Evolutionary conservation across 805 yeast species (phyloP), one percentile per base, ranked within the genome.

Genomic region (Pichia insulana): DNA sequence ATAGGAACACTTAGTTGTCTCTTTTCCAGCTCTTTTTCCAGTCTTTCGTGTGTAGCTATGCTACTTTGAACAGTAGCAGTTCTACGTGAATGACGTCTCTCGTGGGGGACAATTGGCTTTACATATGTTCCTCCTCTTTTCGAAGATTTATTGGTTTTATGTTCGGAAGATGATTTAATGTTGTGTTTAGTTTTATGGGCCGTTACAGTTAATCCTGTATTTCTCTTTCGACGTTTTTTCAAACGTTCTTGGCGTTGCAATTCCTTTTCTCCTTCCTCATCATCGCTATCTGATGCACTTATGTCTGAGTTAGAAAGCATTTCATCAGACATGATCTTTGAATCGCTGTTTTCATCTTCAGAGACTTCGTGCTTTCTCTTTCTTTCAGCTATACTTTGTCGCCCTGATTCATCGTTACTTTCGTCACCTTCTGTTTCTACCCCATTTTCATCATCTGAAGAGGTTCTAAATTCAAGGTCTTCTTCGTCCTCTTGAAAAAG

Each of bases 1-100:
- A 50, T 48, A 3, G 57, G 57, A 31, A 50, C 53, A 7, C 39
- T 37, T 9, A 40, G 36, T 27, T 57, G 51, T 45, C 76, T 64
- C 53, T 82, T 70, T 43, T 72, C 72, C 60, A 84, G 92, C 46
- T 77, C 79, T 52, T 74, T 78, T 43, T 79, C 72, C 50, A 90
- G 64, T 51, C 80, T 79, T 56, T 83, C 77, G 32, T 82, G 80
- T 16, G 85, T 76, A n/a, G 79, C 84, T 49, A 84, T 67, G 53
- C 85, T 86, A 57, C 78, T 86, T 51, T 79, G 78, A 5, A 85
- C 73, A 0, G 94, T 92, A 0, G 95, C 73, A 9, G 76, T 65
- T 57, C 98, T 75, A 15, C 86, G 74, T 0, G 95, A 84, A 0
- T 82, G 74, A 53, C 96, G 69, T 57, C 95, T 69, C 5, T 67